These are phyloP conservation scores for Trifolium dubium DNA, from an alignment of 306 rosid genomes.

Conservation along the genomic window DNA sequence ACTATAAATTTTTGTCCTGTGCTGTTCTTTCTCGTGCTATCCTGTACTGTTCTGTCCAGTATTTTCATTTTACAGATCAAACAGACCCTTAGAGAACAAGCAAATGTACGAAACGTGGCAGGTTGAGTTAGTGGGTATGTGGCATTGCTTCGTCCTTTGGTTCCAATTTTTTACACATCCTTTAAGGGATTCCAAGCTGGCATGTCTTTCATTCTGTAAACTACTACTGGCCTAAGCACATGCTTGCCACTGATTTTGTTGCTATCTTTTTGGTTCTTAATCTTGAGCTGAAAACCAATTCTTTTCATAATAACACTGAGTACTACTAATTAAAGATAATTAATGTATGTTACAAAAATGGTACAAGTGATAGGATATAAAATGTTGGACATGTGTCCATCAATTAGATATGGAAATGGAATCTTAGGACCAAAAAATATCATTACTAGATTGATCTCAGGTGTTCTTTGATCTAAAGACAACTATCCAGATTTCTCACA, in stretches of 20 bases:
- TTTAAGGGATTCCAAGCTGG: constrained; percentile 70
- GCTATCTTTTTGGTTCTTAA: background rate
- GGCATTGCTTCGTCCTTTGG: constrained; percentile 57
- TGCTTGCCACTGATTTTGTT: constrained; percentile 53
- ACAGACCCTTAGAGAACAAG: too few species aligned
- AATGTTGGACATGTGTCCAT: constrained; percentile 36
- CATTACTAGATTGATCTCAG: constrained; percentile 52
- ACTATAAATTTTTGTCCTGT: too few species aligned
- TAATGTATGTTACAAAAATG: constrained; percentile 4
- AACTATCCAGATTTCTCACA: constrained; percentile 41
- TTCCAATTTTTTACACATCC: constrained; percentile 42
- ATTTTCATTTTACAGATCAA: too few species aligned
- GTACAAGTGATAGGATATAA: constrained; percentile 52
- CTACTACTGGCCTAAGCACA: constrained; percentile 62
- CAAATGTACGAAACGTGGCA: constrained; percentile 56
- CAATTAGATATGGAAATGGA: constrained; percentile 44
- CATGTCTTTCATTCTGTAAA: constrained; percentile 48
- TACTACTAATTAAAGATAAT: constrained; percentile 15
- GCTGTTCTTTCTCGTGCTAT: too few species aligned
- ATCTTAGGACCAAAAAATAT: constrained; percentile 43
- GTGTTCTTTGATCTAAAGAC: constrained; percentile 57
- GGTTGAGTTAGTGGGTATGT: constrained; percentile 51
- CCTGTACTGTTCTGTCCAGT: too few species aligned
- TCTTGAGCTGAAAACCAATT: constrained; percentile 2
- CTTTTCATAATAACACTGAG: constrained; percentile 32